Conservation (phyloP, 768 basidiomycete species). For the Trametes cubensis region DNA sequence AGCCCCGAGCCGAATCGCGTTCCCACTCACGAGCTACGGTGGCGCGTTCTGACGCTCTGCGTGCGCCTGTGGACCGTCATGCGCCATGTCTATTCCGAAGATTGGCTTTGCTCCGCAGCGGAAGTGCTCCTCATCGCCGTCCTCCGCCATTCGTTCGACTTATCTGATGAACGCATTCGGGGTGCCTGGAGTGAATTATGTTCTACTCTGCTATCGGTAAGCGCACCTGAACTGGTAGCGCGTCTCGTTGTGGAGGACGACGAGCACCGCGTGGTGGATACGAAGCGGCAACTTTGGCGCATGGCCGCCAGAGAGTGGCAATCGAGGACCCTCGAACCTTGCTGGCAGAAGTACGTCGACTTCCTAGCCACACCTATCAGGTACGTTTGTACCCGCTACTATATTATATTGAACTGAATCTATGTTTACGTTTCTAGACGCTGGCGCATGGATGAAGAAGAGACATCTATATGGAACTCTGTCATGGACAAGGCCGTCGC, state of each 20-base stretch:
- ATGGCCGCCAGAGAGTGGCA: conserved; percentile 42
- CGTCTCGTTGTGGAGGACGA: conserved; percentile 36
- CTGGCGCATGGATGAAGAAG: conserved; percentile 48
- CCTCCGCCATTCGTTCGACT: conserved; percentile 45
- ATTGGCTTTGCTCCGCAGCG: conserved; percentile 47
- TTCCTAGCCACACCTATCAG: conserved; percentile 53
- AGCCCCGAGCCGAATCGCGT: too few species aligned
- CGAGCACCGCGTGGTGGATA: conserved; percentile 34
- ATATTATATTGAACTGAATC: conserved; percentile 1
- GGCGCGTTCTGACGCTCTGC: conserved; percentile 39
- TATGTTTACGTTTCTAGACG: conserved; percentile 35
- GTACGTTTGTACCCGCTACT: conserved; percentile 35
- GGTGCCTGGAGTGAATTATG: conserved; percentile 53
- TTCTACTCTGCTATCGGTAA: conserved; percentile 46
- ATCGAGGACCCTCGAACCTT: conserved; percentile 28
- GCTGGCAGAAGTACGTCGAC: conserved; percentile 46
- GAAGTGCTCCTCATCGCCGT: conserved; percentile 49
- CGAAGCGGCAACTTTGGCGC: conserved; percentile 52
- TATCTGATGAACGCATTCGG: conserved; percentile 44
- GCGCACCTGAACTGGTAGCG: conserved; percentile 44
- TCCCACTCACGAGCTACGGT: neutral
- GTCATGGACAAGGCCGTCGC: conserved; percentile 39
- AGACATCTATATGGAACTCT: conserved; percentile 46
- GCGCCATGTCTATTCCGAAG: conserved; percentile 48
- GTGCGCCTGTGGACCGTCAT: conserved; percentile 54